These are phyloP conservation scores for Endothia cerciana DNA, from an alignment of 2,329 filamentous ascomycete species.

Conservation along the genomic window DNA sequence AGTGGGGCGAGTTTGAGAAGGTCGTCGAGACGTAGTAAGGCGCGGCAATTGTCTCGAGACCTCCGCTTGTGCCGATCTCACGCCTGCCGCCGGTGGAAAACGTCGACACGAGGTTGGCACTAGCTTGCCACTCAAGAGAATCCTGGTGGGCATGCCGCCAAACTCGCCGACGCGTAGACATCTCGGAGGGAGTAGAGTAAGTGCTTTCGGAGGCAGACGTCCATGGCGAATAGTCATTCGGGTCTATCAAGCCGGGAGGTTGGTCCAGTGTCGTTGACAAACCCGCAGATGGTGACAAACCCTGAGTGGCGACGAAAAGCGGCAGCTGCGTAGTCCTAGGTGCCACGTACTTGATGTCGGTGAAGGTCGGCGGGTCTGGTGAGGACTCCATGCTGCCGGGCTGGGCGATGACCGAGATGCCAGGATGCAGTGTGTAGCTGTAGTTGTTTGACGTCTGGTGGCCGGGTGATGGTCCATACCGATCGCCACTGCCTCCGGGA, in stretches of 20 bases:
- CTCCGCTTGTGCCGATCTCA: slow-evolving; percentile 28
- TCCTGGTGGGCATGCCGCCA: slow-evolving; percentile 37
- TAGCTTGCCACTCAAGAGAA: slow-evolving; percentile 38
- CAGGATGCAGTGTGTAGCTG: slow-evolving; percentile 9
- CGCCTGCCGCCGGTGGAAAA: slow-evolving; percentile 31
- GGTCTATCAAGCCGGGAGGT: slow-evolving; percentile 33
- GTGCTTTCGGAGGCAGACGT: slow-evolving; percentile 51
- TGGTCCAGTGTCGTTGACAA: slow-evolving; percentile 31
- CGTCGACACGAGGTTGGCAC: slow-evolving; percentile 34
- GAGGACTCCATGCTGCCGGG: slow-evolving; percentile 22
- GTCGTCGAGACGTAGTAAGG: slow-evolving; percentile 36
- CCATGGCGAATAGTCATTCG: slow-evolving; percentile 46
- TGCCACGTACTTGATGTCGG: slow-evolving; percentile 3
- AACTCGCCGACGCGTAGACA: slow-evolving; percentile 33
- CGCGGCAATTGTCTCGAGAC: slow-evolving; percentile 35
- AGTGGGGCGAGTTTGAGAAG: slow-evolving; percentile 36
- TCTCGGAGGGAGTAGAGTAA: slow-evolving; percentile 52
- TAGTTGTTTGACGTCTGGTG: background rate
- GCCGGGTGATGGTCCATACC: slow-evolving; percentile 13
- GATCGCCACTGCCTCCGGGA: slow-evolving; percentile 11
- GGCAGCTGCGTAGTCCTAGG: slow-evolving; percentile 20
- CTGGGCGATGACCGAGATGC: slow-evolving; percentile 13
- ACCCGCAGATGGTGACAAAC: slow-evolving; percentile 32
- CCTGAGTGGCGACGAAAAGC: slow-evolving; percentile 32
- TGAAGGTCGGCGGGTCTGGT: slow-evolving; percentile 14